These are phyloP conservation scores for Nemania sp. DNA, from an alignment of 2,329 filamentous ascomycete genomes.

Conservation along the genomic window DNA sequence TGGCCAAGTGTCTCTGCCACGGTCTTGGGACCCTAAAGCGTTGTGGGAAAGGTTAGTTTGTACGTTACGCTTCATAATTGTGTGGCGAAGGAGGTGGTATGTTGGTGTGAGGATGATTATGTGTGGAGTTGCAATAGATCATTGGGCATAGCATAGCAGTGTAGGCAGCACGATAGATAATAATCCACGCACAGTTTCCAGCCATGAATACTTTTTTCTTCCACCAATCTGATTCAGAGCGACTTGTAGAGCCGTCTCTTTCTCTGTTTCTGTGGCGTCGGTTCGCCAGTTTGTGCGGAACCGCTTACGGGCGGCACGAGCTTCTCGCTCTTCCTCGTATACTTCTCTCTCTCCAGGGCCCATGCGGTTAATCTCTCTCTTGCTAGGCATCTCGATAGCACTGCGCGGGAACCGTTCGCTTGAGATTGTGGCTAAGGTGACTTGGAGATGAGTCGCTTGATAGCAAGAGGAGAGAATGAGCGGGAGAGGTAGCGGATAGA, in stretches of 20 bases:
- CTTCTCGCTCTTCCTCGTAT: conserved; percentile 32
- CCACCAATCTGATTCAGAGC: conserved; percentile 27
- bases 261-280: conserved; percentile 29
- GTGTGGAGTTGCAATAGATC: too few species aligned
- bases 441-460: neutral
- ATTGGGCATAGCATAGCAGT: too few species aligned
- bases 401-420: neutral
- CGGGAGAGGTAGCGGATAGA: too few species aligned
- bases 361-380: neutral
- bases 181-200: conserved; percentile 36
- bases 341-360: conserved; percentile 1
- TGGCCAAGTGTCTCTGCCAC: conserved; percentile 29
- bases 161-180: neutral
- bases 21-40: conserved; percentile 13
- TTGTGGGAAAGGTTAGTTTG: neutral
- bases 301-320: conserved; percentile 43
- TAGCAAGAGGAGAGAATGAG: too few species aligned
- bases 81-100: too few species aligned
- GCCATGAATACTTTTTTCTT: conserved; percentile 41
- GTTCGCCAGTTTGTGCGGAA: conserved; percentile 28
- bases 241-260: conserved; percentile 23
- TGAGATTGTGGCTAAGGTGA: neutral
- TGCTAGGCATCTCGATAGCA: neutral
- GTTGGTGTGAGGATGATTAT: too few species aligned
- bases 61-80: neutral